These are phyloP conservation scores for Macrophomina pseudophaseolina DNA, from an alignment of 2,329 filamentous ascomycete species.

Conservation along the genomic window DNA sequence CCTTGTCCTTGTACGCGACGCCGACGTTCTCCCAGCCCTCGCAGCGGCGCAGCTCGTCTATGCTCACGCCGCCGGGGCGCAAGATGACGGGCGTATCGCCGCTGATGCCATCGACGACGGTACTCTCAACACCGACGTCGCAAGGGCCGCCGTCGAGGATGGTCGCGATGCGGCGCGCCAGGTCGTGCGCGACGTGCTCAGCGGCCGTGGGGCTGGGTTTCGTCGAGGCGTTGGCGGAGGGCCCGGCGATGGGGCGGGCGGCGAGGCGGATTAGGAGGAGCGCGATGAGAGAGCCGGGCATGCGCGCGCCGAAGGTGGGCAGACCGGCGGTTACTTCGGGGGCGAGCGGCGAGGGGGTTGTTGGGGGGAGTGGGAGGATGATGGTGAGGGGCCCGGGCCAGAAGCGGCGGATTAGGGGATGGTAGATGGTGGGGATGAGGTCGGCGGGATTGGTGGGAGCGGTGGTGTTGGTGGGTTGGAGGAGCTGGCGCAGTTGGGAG, in stretches of 20 bases:
- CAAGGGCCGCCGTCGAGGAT: slow-evolving; percentile 91
- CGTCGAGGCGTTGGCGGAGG: slow-evolving; percentile 93
- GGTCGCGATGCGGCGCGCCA: slow-evolving; percentile 79
- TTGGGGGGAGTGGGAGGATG: slow-evolving; percentile 73
- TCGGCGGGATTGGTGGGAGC: slow-evolving; percentile 37
- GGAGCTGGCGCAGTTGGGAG: slow-evolving; percentile 70
- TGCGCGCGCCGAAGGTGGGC: slow-evolving; percentile 83
- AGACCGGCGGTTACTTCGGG: slow-evolving; percentile 91
- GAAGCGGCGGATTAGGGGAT: slow-evolving; percentile 76
- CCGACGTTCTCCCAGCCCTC: slow-evolving; percentile 80
- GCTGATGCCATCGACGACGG: slow-evolving; percentile 89
- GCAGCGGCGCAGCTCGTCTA: slow-evolving; percentile 76
- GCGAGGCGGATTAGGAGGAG: slow-evolving; percentile 82
- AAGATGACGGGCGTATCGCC: slow-evolving; percentile 80
- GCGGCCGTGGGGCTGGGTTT: slow-evolving; percentile 91
- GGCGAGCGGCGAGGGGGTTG: slow-evolving; percentile 69
- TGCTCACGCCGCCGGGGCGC: slow-evolving; percentile 82
- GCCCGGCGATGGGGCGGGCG: slow-evolving; percentile 81
- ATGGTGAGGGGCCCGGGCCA: slow-evolving; percentile 97
- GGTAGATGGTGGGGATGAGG: slow-evolving; percentile 75
- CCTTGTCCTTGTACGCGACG: slow-evolving; percentile 78
- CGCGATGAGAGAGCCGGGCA: slow-evolving; percentile 85
- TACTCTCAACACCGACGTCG: slow-evolving; percentile 91
- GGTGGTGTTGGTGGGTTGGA: slow-evolving; percentile 42
- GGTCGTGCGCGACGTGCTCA: slow-evolving; percentile 84